Evolutionary conservation across 2,329 filamentous ascomycete genomes (phyloP), one percentile per base, ranked within the genome.

Genomic region (Exophiala spinifera): DNA sequence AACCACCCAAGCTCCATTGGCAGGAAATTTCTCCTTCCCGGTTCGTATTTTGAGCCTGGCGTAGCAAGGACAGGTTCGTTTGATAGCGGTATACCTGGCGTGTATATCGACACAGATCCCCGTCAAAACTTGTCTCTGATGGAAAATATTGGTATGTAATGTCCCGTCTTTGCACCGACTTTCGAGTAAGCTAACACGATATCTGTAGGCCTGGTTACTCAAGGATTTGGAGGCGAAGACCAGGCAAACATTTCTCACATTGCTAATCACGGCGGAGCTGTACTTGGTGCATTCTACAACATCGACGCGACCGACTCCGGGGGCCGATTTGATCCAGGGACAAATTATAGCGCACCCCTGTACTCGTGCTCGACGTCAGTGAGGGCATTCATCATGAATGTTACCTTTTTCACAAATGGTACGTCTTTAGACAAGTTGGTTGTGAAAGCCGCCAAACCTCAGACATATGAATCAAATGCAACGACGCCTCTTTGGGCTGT

Each of bases 301-400:
- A 53, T 63, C 0, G 73, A 75, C 47, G 66, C 63, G 1, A 68
- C 65, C 1, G 58, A 63, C 3, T 62, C 65, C 1, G 57, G 72
- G 1, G 56, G 74, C 2, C n/a, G n/a, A n/a, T 72, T 72, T 25
- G 71, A 76, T 15, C 66, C 69, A 8, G 69, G 69, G 4, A 72
- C 72, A 13, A 55, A 64, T 25, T 80, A 76, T 76, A 69, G 70
- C 1, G 60, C 69, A 1, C 70, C 73, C 0, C 50, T 79, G 0
- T 77, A 77, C 55, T 66, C 69, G 0, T 79, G 77, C 56, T 73
- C 74, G 1, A 70, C 70, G 0, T 62, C 72, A 0, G 56, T 72
- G 2, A 71, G 71, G 45, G 75, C 76, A 1, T 69, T 67, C 1
- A 68, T 80, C 49, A 78, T 78, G 57, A 74, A 70, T 0, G 74